phyloP scores from a whole-genome alignment of 108 stramenopile genomes.

The Aurantiochytrium sp. region DNA sequence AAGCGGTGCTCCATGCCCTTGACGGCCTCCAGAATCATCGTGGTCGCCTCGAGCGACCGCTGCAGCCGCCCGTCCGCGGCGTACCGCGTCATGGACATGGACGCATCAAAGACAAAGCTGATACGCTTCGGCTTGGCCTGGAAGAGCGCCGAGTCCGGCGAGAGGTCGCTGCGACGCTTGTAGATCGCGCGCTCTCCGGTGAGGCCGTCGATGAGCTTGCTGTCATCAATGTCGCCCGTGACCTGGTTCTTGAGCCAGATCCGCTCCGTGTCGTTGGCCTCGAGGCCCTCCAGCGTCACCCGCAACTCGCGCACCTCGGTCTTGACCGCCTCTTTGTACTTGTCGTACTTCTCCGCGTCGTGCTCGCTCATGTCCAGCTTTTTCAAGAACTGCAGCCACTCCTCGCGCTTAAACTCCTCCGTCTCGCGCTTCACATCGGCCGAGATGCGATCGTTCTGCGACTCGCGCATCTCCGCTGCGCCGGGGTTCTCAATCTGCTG shows the following conservation, averaged over 20 bases:
- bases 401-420: constrained; percentile 65
- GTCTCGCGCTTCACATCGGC: constrained; percentile 63
- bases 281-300: constrained; percentile 56
- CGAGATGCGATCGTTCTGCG: constrained; percentile 63
- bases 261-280: constrained; percentile 60
- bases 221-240: constrained; percentile 76
- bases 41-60: constrained; percentile 69
- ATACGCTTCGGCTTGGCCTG: not conserved
- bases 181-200: constrained; percentile 75
- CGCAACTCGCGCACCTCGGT: constrained; percentile 60
- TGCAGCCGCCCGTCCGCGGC: constrained; percentile 73
- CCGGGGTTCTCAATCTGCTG: constrained; percentile 28
- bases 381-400: constrained; percentile 60
- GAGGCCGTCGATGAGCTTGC: constrained; percentile 68
- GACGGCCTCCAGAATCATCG: constrained; percentile 75
- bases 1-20: constrained; percentile 53
- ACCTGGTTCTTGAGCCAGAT: constrained; percentile 71
- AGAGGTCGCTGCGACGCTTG: constrained; percentile 65
- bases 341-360: constrained; percentile 70
- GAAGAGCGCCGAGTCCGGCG: constrained; percentile 34
- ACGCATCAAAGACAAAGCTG: constrained; percentile 68
- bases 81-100: constrained; percentile 79
- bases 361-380: constrained; percentile 71
- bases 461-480: constrained; percentile 39
- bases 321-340: constrained; percentile 54